A percentile compares a stretch with the other conserved stretches of the same genome.
These are phyloP conservation scores for Hansenula lynferdii DNA, from an alignment of 1,139 yeast genomes.

Conservation along the genomic window DNA sequence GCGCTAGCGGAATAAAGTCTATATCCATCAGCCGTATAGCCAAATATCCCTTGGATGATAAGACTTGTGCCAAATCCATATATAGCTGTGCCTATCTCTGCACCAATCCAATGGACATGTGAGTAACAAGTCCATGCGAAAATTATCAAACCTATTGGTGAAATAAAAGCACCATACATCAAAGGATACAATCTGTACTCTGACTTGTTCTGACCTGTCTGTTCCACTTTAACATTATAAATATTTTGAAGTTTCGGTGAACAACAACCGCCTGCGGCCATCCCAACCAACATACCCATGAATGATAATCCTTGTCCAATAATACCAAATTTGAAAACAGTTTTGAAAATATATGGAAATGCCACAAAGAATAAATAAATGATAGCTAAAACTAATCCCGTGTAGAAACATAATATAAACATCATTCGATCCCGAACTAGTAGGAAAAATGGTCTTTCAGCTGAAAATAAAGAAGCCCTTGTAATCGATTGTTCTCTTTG, in stretches of 20 bases:
- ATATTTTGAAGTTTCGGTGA: conserved; percentile 30
- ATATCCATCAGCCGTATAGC: conserved; percentile 62
- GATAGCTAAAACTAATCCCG: conserved; percentile 56
- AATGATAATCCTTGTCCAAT: conserved; percentile 55
- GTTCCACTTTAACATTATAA: conserved; percentile 24
- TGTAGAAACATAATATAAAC: conserved; percentile 51
- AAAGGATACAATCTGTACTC: conserved; percentile 57
- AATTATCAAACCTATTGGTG: conserved; percentile 70
- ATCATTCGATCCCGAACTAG: conserved; percentile 60
- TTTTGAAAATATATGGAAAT: conserved; percentile 49
- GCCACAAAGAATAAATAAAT: conserved; percentile 62
- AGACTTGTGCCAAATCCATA: conserved; percentile 54
- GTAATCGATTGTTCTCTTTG: conserved; percentile 35
- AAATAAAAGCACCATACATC: conserved; percentile 33
- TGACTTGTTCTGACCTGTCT: conserved; percentile 42
- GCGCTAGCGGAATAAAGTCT: conserved; percentile 69
- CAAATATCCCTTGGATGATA: conserved; percentile 51
- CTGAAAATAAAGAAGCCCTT: conserved; percentile 31
- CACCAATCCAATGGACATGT: conserved; percentile 70
- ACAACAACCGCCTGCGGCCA: conserved; percentile 30
- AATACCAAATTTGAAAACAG: conserved; percentile 40
- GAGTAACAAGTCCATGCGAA: conserved; percentile 69
- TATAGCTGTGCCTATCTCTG: conserved; percentile 59
- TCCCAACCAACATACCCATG: conserved; percentile 48
- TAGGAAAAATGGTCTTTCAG: conserved; percentile 53